Percentiles rank a stretch among this genome's conserved stretches.
Evolutionary conservation across 352 stramenopile species (phyloP).

Genomic region (Peronospora belbahrii): DNA sequence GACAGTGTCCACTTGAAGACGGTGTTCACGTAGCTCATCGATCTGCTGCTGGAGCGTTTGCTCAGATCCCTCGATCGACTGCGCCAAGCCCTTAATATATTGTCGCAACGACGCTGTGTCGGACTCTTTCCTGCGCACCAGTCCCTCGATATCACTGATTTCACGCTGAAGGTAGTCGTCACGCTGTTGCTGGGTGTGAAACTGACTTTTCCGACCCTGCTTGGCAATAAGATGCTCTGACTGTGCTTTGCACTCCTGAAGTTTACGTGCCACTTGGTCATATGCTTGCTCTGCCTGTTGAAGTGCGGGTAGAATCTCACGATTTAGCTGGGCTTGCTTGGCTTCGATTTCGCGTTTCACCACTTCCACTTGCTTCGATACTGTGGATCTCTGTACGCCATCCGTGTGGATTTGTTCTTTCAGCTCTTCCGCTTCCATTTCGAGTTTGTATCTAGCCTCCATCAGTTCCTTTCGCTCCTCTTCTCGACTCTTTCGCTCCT

Average conservation of each 20-base stretch:
- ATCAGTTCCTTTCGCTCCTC: constrained; percentile 73
- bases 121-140: constrained; percentile 51
- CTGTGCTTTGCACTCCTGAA: constrained; percentile 50
- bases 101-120: constrained; percentile 36
- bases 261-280: constrained; percentile 72
- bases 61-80: constrained; percentile 38
- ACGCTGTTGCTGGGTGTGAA: constrained; percentile 88
- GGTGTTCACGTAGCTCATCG: constrained; percentile 47
- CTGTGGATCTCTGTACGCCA: constrained; percentile 28
- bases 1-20: constrained; percentile 41
- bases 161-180: constrained; percentile 80
- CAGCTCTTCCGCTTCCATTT: constrained; percentile 75
- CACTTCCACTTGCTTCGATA: constrained; percentile 44
- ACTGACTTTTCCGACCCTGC: constrained; percentile 93
- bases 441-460: constrained; percentile 65
- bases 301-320: constrained; percentile 47
- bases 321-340: constrained; percentile 43
- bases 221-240: constrained; percentile 92
- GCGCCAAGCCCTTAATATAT: constrained; percentile 36
- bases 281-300: constrained; percentile 51
- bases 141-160: constrained; percentile 55
- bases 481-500: constrained; percentile 48
- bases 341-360: constrained; percentile 50
- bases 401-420: constrained; percentile 51
- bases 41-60: constrained; percentile 36